phyloP scores from a whole-genome alignment of 2,329 filamentous ascomycete genomes.

The Cercospora citrullina region DNA sequence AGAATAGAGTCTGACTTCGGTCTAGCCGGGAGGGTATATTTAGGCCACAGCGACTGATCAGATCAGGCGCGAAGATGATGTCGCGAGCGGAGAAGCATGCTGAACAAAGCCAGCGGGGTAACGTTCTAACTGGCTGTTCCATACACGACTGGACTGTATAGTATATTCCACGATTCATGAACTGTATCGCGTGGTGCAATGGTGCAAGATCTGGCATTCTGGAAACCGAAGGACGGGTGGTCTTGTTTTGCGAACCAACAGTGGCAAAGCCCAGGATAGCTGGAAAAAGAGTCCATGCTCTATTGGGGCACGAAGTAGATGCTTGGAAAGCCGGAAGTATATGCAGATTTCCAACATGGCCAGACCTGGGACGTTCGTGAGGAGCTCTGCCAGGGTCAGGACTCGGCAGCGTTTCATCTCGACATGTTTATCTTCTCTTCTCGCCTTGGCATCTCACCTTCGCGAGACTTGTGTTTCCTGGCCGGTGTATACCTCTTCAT shows the following conservation, averaged over 20 bases:
- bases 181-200: neutral
- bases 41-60: neutral
- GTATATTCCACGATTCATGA: neutral
- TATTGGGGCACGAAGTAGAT: neutral
- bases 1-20: conserved; percentile 13
- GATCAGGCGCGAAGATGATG: neutral
- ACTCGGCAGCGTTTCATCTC: neutral
- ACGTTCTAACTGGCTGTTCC: neutral
- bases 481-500: neutral
- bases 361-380: neutral
- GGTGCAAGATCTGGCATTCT: neutral
- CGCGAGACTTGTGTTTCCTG: neutral
- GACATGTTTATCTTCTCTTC: neutral
- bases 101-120: neutral
- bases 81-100: neutral
- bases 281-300: neutral
- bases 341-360: conserved; percentile 7
- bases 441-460: neutral
- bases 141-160: neutral
- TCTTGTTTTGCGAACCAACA: neutral
- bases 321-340: conserved; percentile 3
- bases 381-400: neutral
- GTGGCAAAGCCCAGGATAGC: neutral
- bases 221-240: neutral
- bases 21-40: conserved; percentile 10